Base-by-base conservation (phyloP, 2,329 filamentous ascomycete species). In the Botryosphaeria dothidea region DNA sequence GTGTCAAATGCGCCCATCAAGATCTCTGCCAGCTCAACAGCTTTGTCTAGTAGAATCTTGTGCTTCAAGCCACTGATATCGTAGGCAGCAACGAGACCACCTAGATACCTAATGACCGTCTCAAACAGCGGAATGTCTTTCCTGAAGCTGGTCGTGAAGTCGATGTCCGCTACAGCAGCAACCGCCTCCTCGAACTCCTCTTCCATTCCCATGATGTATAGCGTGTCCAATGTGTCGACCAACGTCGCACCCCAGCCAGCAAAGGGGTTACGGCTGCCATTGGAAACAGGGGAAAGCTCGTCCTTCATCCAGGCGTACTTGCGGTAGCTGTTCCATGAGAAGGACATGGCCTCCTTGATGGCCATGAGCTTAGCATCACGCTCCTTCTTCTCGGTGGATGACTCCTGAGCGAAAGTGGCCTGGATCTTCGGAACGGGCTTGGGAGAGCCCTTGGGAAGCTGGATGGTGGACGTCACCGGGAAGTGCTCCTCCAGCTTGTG, bases 191-290 rank as follows among this genome's bases (percentile, higher is more conserved):
- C 81, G 71, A 92, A 34, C 65, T 92, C 89, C 0, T 85, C 79
- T 17, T 83, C 83, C 72, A 91, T 69, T 3, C 84, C 89, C 85
- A 92, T 88, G 68, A 92, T 89, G 88, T 89, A 91, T 15, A 92
- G 79, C n/a, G 87, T 87, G 72, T 92, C 90, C 61, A 90, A 80
- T 2, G 86, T 65, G 79, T 97, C 93, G 4, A 97, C 91, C 67
- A 97, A 75, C 0, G 93, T 96, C 17, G 93, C 93, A 19, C 91
- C 91, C 93, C 93, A 97, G 57, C 91, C 92, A 73, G 92, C 94
- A 77, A 98, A 98, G 0, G 92, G 92, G 73, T 97, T 91, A 19
- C 87, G 86, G 68, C 82, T 87, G 15, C 79, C 81, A 60, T 88
- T 88, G 31, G 86, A 85, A 9, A 94, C 82, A 1, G 95, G 95